These are phyloP conservation scores for Beta macrorhiza DNA, from an alignment of 179 eudicot genomes.

Conservation along the genomic window DNA sequence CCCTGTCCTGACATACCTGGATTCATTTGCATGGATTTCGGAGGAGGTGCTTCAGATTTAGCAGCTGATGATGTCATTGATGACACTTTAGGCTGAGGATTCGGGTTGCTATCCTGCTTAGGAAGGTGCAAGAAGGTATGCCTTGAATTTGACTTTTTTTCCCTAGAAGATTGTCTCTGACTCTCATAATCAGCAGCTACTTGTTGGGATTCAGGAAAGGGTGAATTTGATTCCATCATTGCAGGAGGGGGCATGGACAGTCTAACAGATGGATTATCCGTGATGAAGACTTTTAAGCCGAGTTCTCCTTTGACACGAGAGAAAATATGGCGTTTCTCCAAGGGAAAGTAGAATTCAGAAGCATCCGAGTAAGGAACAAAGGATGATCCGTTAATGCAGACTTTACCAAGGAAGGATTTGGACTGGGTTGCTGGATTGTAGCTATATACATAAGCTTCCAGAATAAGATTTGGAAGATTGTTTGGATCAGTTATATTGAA, in stretches of 20 bases:
- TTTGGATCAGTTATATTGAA: conserved; percentile 64
- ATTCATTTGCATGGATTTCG: conserved; percentile 31
- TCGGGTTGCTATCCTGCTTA: conserved; percentile 32
- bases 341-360: conserved; percentile 58
- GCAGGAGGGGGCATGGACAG: conserved; percentile 43
- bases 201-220: conserved; percentile 22
- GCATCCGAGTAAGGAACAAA: conserved; percentile 74
- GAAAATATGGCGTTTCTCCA: conserved; percentile 57
- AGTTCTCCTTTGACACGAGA: conserved; percentile 84
- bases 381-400: conserved; percentile 52
- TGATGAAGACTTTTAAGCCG: conserved; percentile 63
- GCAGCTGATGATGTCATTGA: conserved; percentile 20
- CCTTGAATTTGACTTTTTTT: conserved; percentile 32
- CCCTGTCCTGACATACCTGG: conserved; percentile 44
- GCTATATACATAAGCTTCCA: conserved; percentile 62
- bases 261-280: conserved; percentile 50
- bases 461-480: conserved; percentile 48
- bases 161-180: conserved; percentile 27
- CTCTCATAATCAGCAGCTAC: conserved; percentile 7
- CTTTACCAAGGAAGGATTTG: conserved; percentile 65
- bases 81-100: conserved; percentile 28
- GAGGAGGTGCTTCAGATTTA: conserved; percentile 38
- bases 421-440: conserved; percentile 28
- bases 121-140: conserved; percentile 53
- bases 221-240: conserved; percentile 33